phyloP scores from a whole-genome alignment of 768 basidiomycete species.

The Pulveroboletus frians region DNA sequence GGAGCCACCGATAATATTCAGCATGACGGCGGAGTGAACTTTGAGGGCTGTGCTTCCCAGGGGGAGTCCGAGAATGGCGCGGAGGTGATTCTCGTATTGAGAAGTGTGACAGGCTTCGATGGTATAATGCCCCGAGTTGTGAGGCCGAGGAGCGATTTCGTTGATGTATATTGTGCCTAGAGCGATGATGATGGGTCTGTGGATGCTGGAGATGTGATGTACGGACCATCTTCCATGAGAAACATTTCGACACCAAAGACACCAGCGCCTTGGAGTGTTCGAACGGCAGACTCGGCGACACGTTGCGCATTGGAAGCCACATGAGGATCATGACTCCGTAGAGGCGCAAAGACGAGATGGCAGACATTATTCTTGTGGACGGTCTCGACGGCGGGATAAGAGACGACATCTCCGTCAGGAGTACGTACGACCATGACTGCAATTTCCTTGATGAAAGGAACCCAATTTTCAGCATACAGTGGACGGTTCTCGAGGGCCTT shows the following conservation, averaged over 20 bases:
- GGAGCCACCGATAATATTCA: constrained; percentile 90
- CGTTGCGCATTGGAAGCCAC: constrained; percentile 56
- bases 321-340: constrained; percentile 54
- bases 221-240: constrained; percentile 73
- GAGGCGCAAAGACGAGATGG: constrained; percentile 86
- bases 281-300: constrained; percentile 78
- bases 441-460: constrained; percentile 82
- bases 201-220: not conserved
- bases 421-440: constrained; percentile 96
- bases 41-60: constrained; percentile 85
- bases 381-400: constrained; percentile 93
- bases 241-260: constrained; percentile 99
- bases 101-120: constrained; percentile 97
- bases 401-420: constrained; percentile 61
- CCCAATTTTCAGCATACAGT: constrained; percentile 93
- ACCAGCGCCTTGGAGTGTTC: constrained; percentile 79
- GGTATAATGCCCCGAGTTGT: constrained; percentile 98
- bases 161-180: constrained; percentile 79
- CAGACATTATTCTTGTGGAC: constrained; percentile 92
- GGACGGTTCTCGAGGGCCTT: constrained; percentile 57
- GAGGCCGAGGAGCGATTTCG: constrained; percentile 96
- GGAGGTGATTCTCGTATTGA: constrained; percentile 96
- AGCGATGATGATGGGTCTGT: not conserved
- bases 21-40: constrained; percentile 84
- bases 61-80: constrained; percentile 85